Percentiles rank a stretch among this genome's conserved stretches.
These are phyloP conservation scores for Rhizopogon hawkerae DNA, from an alignment of 1,284 basidiomycete genomes.

Conservation along the genomic window DNA sequence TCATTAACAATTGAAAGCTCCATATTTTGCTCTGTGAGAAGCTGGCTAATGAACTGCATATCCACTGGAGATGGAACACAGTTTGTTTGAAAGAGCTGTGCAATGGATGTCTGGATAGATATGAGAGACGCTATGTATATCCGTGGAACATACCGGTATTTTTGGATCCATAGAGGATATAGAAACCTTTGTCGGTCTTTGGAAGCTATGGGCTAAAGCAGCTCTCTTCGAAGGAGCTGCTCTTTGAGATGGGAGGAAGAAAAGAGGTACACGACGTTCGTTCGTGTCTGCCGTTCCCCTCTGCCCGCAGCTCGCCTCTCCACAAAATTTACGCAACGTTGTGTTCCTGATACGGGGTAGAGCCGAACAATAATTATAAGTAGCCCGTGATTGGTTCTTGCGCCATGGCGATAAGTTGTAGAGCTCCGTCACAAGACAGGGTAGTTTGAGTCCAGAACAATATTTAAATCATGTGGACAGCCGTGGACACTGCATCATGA, in stretches of 20 bases:
- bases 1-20: constrained; percentile 11
- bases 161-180: constrained; percentile 7
- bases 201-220: background rate
- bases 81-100: constrained; percentile 24
- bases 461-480: no score
- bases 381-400: no score
- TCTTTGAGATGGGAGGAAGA: background rate
- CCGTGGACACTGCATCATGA: no score
- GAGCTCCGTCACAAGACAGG: no score
- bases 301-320: constrained; percentile 4
- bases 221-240: background rate
- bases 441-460: no score
- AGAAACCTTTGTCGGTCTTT: background rate
- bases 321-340: background rate
- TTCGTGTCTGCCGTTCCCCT: background rate
- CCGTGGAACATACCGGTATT: constrained; percentile 18
- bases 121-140: background rate
- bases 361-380: no score
- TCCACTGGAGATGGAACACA: constrained; percentile 20
- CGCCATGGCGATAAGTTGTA: no score
- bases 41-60: constrained; percentile 7
- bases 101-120: constrained; percentile 18
- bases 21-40: constrained; percentile 16
- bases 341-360: background rate
- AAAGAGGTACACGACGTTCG: background rate